A percentile compares a stretch with the other conserved stretches of the same genome.
Conservation (phyloP, 1,139 yeast species). For the Blastobotrys petasosporus region DNA sequence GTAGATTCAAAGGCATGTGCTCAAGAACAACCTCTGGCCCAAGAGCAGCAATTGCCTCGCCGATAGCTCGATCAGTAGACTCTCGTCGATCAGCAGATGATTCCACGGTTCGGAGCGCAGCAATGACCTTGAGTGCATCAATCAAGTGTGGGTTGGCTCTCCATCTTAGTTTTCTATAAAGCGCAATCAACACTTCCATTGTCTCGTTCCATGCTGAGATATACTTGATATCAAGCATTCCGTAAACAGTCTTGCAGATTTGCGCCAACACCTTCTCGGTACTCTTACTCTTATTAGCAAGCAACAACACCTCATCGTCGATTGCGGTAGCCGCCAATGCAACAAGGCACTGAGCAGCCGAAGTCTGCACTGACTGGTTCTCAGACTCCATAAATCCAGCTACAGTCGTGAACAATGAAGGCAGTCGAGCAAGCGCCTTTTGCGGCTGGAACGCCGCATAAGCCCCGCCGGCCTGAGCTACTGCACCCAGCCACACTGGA, state of each 20-base stretch:
- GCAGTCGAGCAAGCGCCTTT: constrained; percentile 51
- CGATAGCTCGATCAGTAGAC: constrained; percentile 75
- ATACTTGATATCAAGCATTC: constrained; percentile 65
- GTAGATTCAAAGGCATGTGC: constrained; percentile 71
- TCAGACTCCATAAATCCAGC: constrained; percentile 63
- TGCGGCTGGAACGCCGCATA: constrained; percentile 57
- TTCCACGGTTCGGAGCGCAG: constrained; percentile 80
- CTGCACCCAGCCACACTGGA: constrained; percentile 92
- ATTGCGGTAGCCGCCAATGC: constrained; percentile 66
- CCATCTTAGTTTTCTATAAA: constrained; percentile 57
- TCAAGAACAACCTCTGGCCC: constrained; percentile 82
- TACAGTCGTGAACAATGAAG: constrained; percentile 52
- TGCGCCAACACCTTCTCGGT: constrained; percentile 56
- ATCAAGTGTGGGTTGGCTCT: constrained; percentile 71
- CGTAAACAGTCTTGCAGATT: constrained; percentile 42
- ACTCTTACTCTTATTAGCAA: constrained; percentile 40
- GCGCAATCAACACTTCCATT: constrained; percentile 60
- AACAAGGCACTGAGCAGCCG: constrained; percentile 82
- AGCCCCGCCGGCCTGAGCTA: constrained; percentile 77
- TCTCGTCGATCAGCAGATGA: constrained; percentile 63
- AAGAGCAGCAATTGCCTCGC: constrained; percentile 67
- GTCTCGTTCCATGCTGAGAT: constrained; percentile 73
- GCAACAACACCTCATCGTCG: constrained; percentile 51
- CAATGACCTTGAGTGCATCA: constrained; percentile 62
- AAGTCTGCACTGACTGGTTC: constrained; percentile 56